phyloP scores from a whole-genome alignment of 345 rosid species.

The Lepidium sativum region DNA sequence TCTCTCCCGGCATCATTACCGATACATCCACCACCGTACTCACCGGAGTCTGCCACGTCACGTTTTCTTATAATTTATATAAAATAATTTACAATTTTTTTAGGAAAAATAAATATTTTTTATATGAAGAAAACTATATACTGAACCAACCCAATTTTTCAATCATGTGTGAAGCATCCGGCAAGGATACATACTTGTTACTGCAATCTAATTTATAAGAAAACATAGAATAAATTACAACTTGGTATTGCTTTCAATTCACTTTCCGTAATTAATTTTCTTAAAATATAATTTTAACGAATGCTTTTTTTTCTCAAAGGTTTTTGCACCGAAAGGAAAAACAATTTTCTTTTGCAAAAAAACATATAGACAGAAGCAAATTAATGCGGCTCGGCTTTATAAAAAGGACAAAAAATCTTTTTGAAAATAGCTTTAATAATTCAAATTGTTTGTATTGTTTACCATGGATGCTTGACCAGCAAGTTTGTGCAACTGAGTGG shows the following conservation, averaged over 20 bases:
- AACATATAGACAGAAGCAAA: background rate
- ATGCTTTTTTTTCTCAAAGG: background rate
- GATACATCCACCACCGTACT: slow-evolving; percentile 49
- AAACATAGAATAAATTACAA: background rate
- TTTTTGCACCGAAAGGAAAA: slow-evolving; percentile 18
- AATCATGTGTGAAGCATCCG: background rate
- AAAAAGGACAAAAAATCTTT: slow-evolving; percentile 16
- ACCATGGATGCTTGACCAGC: slow-evolving; percentile 27
- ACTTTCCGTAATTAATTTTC: too few relatives aligned
- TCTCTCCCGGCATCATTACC: slow-evolving; percentile 84
- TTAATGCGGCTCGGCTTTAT: slow-evolving; percentile 24
- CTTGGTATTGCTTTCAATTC: slow-evolving; percentile 8
- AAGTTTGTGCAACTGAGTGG: slow-evolving; percentile 24
- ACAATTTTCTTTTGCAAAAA: background rate
- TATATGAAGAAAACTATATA: background rate
- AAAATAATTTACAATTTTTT: background rate
- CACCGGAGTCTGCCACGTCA: slow-evolving; percentile 32
- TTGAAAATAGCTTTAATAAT: slow-evolving; percentile 14
- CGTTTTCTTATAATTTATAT: background rate
- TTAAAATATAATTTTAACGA: background rate
- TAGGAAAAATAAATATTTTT: background rate
- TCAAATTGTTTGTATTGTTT: background rate
- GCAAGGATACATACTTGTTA: background rate
- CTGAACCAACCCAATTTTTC: background rate
- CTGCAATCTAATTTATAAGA: background rate